phyloP scores from a whole-genome alignment of 495 filamentous ascomycete species.

The Rostrohypoxylon terebratum region DNA sequence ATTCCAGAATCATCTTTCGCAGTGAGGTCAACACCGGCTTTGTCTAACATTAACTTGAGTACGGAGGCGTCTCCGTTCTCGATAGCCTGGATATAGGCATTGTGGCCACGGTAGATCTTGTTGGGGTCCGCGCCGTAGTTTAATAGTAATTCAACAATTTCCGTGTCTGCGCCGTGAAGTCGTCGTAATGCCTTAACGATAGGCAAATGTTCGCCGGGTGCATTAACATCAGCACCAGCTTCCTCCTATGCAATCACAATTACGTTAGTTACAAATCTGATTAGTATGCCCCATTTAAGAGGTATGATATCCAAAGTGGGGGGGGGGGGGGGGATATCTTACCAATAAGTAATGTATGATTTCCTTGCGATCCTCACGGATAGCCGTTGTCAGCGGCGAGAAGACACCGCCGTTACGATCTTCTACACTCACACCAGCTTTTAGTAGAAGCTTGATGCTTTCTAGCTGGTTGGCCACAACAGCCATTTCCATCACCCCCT shows the following conservation, averaged over 20 bases:
- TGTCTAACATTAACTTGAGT: constrained; percentile 59
- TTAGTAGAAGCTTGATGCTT: constrained; percentile 60
- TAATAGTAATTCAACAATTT: constrained; percentile 62
- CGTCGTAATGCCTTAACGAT: constrained; percentile 66
- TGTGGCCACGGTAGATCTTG: constrained; percentile 66
- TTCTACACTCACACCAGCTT: constrained; percentile 63
- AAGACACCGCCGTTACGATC: constrained; percentile 69
- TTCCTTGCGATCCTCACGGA: constrained; percentile 62
- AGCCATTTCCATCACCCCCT: constrained; percentile 68
- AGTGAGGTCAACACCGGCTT: constrained; percentile 57
- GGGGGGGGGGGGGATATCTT: constrained; percentile 1
- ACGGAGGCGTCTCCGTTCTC: constrained; percentile 59
- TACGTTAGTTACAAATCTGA: background rate
- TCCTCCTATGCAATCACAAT: constrained; percentile 47
- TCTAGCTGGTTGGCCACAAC: constrained; percentile 62
- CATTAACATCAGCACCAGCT: constrained; percentile 63
- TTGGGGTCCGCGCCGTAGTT: constrained; percentile 66
- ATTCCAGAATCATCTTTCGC: constrained; percentile 56
- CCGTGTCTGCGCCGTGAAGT: constrained; percentile 58
- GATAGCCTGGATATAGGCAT: constrained; percentile 63
- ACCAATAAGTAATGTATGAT: constrained; percentile 63
- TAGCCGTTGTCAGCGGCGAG: constrained; percentile 66
- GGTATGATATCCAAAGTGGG: background rate
- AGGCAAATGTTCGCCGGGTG: constrained; percentile 66
- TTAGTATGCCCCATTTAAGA: background rate